Evolutionary conservation across 225 moss, liverwort and hornwort genomes (phyloP).

Genomic region (Pseudisothecium myosuroides): DNA sequence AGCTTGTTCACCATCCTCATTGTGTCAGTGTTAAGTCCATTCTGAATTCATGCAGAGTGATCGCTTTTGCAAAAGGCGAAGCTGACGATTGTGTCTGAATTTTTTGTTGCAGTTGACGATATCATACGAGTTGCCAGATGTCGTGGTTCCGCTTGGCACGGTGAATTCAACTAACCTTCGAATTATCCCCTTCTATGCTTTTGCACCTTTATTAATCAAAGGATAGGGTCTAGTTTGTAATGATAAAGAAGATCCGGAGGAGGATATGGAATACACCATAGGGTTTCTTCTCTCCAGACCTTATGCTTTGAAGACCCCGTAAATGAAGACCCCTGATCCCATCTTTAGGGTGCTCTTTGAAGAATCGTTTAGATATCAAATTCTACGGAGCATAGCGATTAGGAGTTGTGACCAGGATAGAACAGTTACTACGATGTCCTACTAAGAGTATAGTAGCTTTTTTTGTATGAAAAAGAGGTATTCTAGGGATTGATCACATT

Average conservation of each 20-base stretch:
- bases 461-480: neutral
- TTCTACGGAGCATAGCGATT: neutral
- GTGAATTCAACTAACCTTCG: neutral
- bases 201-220: neutral
- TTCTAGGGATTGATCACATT: neutral
- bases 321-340: neutral
- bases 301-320: neutral
- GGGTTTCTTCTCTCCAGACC: neutral
- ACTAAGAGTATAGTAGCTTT: too few species aligned
- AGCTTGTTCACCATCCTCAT: neutral
- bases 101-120: conserved; percentile 20
- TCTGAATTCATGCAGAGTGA: neutral
- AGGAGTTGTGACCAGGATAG: neutral
- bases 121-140: conserved; percentile 34
- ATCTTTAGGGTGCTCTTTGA: neutral
- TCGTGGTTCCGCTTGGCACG: conserved; percentile 36
- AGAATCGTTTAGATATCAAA: neutral
- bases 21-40: neutral
- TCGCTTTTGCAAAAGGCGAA: neutral
- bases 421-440: neutral
- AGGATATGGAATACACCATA: neutral
- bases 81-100: neutral
- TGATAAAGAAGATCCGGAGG: neutral
- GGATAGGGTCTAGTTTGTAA: neutral
- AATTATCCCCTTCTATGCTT: neutral